Conservation (phyloP, 345 rosid genomes). For the Camelina neglecta region DNA sequence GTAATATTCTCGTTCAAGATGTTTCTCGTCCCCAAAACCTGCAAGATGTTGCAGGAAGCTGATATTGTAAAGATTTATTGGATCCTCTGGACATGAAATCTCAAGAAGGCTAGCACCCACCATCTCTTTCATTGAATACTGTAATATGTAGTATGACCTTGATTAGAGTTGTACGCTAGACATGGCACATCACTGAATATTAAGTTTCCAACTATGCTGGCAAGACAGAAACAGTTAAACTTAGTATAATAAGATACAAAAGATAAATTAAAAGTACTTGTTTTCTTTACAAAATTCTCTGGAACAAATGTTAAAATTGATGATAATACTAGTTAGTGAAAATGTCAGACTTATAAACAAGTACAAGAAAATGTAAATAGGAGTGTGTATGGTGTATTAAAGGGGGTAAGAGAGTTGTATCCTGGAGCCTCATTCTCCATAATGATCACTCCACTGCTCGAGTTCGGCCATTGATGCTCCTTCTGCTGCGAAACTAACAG, state of each 20-base stretch:
- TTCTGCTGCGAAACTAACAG: conserved; percentile 80
- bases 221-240: neutral
- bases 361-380: neutral
- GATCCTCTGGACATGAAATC: conserved; percentile 14
- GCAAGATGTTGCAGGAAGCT: conserved; percentile 24
- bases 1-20: conserved; percentile 66
- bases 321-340: neutral
- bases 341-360: conserved; percentile 4
- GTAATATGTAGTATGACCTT: neutral
- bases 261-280: conserved; percentile 16
- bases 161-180: neutral
- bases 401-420: conserved; percentile 82
- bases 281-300: conserved; percentile 14
- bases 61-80: conserved; percentile 16
- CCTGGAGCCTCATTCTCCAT: conserved; percentile 87
- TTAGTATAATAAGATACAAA: neutral
- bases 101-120: conserved; percentile 3
- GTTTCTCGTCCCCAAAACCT: conserved; percentile 41
- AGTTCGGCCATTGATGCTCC: conserved; percentile 73
- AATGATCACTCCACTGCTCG: conserved; percentile 78
- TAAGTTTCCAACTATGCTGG: neutral
- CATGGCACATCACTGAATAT: neutral
- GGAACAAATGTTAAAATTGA: neutral
- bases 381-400: conserved; percentile 31
- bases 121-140: conserved; percentile 2